Conservation (phyloP, 192 early-diverging fungal species). For the Diversispora eburnea region DNA sequence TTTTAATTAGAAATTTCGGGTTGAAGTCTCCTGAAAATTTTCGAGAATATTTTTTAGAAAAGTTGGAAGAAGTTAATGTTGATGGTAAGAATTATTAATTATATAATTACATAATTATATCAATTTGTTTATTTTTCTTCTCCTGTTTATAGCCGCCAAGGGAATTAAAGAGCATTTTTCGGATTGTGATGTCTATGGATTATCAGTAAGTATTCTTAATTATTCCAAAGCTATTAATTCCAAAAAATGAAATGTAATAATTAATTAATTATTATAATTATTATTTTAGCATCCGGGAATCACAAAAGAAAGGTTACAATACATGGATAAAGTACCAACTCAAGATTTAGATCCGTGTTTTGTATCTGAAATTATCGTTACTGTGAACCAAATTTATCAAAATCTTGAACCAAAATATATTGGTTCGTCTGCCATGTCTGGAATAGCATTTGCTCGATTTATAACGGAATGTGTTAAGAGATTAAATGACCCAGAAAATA, state of each 20-base stretch:
- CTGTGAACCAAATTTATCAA: background rate
- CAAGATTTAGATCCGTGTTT: background rate
- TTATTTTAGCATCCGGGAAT: slow-evolving; percentile 4
- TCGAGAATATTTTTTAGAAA: slow-evolving; percentile 9
- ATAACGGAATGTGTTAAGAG: slow-evolving; percentile 7
- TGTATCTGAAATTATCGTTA: background rate
- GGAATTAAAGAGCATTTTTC: slow-evolving; percentile 17
- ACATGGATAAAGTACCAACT: slow-evolving; percentile 1
- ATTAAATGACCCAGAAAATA: slow-evolving; percentile 17
- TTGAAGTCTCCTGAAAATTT: slow-evolving; percentile 3
- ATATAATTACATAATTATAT: background rate
- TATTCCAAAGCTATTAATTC: background rate
- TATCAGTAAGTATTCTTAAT: slow-evolving; percentile 1
- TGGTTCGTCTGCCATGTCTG: slow-evolving; percentile 5
- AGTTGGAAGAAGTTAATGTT: background rate
- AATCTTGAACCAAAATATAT: slow-evolving; percentile 23
- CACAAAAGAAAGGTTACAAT: background rate
- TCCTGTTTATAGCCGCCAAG: background rate
- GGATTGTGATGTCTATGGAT: background rate
- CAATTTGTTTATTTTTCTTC: background rate
- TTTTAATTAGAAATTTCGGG: slow-evolving; percentile 20
- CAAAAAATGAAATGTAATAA: background rate
- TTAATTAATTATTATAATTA: background rate
- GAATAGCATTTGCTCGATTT: slow-evolving; percentile 14
- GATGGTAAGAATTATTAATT: slow-evolving; percentile 1